Conservation (phyloP, 129 eudicot species). For the Artemisia annua region DNA sequence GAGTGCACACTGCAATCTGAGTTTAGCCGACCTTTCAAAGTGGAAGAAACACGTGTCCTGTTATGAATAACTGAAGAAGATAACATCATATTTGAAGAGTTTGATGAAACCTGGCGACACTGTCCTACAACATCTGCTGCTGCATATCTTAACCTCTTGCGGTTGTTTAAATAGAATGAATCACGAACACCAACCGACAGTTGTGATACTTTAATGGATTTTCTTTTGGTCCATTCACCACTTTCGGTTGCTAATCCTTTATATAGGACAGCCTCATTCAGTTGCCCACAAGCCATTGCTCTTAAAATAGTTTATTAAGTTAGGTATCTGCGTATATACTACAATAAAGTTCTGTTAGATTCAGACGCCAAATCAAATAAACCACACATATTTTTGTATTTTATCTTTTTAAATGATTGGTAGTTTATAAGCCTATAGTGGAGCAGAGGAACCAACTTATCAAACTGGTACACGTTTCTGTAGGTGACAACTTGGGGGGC, state of each 20-base stretch:
- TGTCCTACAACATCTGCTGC: conserved; percentile 29
- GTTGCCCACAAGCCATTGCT: conserved; percentile 48
- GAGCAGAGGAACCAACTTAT: conserved; percentile 43
- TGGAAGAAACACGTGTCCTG: conserved; percentile 38
- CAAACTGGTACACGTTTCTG: conserved; percentile 19
- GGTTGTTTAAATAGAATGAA: conserved; percentile 5
- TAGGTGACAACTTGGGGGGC: conserved; percentile 9
- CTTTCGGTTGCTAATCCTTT: conserved; percentile 30
- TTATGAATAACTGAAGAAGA: conserved; percentile 41
- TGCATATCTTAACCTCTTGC: conserved; percentile 39
- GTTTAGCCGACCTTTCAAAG: conserved; percentile 30
- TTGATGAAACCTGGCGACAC: conserved; percentile 33
- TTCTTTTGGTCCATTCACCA: conserved; percentile 32
- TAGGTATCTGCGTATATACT: conserved; percentile 35
- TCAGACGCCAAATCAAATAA: background rate
- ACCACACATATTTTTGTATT: conserved; percentile 11
- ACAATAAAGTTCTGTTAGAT: conserved; percentile 13
- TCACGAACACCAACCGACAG: conserved; percentile 26
- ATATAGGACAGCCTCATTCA: conserved; percentile 41
- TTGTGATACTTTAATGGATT: conserved; percentile 24
- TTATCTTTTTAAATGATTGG: background rate
- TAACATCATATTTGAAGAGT: conserved; percentile 37
- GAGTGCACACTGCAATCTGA: conserved; percentile 50
- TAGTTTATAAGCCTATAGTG: conserved; percentile 26
- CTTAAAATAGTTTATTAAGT: conserved; percentile 24